Conservation (phyloP, 192 early-diverging fungal genomes). For the Coemansia asiatica region DNA sequence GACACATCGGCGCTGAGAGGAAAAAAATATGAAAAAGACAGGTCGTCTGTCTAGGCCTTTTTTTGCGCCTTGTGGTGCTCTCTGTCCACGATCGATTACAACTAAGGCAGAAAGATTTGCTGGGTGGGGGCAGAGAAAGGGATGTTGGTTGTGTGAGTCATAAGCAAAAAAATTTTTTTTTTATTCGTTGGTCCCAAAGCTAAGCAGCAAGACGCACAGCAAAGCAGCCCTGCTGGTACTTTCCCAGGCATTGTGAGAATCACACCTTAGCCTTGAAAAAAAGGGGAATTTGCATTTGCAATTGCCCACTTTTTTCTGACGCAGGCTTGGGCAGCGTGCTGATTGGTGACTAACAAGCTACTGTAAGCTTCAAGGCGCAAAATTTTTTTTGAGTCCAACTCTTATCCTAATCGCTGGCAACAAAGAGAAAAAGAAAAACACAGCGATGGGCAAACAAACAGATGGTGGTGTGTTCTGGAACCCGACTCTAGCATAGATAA, state of each 20-base stretch:
- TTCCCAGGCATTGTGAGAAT: conserved; percentile 8
- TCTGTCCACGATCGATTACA: not conserved
- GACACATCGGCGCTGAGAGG: no score
- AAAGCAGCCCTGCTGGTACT: not conserved
- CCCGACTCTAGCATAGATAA: not conserved
- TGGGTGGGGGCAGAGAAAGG: not conserved
- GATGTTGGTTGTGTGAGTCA: not conserved
- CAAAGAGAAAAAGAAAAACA: not conserved
- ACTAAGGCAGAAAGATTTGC: not conserved
- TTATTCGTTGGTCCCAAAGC: not conserved
- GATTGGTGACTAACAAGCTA: conserved; percentile 2
- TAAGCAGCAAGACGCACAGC: not conserved
- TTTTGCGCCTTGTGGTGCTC: not conserved
- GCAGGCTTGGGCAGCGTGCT: not conserved
- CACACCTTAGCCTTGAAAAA: no score
- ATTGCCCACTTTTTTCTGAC: no score
- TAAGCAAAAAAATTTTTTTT: conserved; percentile 9
- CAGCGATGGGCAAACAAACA: not conserved
- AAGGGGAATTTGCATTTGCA: no score
- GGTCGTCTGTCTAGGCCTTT: not conserved
- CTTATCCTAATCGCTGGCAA: not conserved
- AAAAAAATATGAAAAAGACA: not conserved
- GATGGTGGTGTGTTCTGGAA: not conserved
- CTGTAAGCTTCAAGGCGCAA: not conserved
- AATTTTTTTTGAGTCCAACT: not conserved